Evolutionary conservation across 257 asterid species (phyloP).

Genomic region (Linaria vulgaris): DNA sequence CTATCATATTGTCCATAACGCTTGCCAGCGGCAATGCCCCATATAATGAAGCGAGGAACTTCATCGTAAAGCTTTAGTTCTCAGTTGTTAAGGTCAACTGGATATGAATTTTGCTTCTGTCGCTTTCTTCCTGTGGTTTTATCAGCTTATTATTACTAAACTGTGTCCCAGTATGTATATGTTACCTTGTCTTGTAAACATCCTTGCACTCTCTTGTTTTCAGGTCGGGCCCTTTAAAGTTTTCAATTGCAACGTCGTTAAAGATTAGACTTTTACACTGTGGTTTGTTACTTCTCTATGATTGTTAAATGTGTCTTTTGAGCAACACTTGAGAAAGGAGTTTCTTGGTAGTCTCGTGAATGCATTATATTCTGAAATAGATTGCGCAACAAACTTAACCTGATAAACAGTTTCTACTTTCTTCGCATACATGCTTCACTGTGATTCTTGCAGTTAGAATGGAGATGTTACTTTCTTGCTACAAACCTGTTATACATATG

Average conservation of each 20-base stretch:
- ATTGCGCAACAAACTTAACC: conserved; percentile 41
- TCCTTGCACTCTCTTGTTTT: conserved; percentile 21
- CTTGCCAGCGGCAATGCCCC: no score
- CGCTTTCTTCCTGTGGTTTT: no score
- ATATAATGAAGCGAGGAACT: no score
- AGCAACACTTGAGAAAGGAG: conserved; percentile 43
- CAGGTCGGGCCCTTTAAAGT: conserved; percentile 37
- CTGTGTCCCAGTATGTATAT: no score
- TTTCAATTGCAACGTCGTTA: conserved; percentile 18
- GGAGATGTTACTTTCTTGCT: conserved; percentile 16
- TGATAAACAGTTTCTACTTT: conserved; percentile 28
- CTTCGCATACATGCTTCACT: conserved; percentile 15
- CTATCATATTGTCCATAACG: no score
- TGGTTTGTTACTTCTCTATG: conserved; percentile 29
- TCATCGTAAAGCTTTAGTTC: no score
- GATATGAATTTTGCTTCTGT: no score
- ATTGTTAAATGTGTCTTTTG: conserved; percentile 32
- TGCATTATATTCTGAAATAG: conserved; percentile 34
- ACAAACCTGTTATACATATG: no score
- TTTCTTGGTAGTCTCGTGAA: conserved; percentile 23
- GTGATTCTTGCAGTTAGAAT: conserved; percentile 17
- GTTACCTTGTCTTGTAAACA: no score
- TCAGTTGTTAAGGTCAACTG: no score
- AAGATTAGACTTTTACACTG: conserved; percentile 21
- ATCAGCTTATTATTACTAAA: no score